Evolutionary conservation across 495 filamentous ascomycete genomes (phyloP).

Genomic region (Penicillium canariense): DNA sequence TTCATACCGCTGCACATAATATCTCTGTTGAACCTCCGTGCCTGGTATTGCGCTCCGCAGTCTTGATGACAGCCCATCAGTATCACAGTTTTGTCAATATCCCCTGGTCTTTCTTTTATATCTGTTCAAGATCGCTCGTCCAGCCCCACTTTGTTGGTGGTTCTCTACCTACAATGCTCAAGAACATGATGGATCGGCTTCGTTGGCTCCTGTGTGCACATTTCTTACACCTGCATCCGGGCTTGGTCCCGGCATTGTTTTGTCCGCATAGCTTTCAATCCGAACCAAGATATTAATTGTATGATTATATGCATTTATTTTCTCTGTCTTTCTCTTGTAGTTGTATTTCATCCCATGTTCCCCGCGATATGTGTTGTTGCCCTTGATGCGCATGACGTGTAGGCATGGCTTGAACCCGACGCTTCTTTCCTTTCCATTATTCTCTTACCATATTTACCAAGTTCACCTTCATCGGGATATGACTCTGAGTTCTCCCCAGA

Average conservation of each 20-base stretch:
- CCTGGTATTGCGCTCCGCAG: conserved; percentile 6
- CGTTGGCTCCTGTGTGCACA: neutral
- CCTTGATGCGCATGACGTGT: neutral
- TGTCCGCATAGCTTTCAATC: conserved; percentile 10
- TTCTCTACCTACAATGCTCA: neutral
- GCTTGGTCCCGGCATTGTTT: conserved; percentile 5
- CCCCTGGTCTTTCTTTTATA: neutral
- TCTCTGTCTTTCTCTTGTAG: neutral
- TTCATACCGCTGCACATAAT: conserved; percentile 29
- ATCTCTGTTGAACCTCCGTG: conserved; percentile 15
- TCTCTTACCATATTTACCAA: too few species aligned
- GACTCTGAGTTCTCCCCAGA: too few species aligned
- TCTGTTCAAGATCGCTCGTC: conserved; percentile 2
- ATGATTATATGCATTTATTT: neutral
- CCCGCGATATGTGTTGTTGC: neutral
- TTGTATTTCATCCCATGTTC: neutral
- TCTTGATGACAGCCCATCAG: conserved; percentile 19
- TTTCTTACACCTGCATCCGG: conserved; percentile 16
- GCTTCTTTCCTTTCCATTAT: too few species aligned
- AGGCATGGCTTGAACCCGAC: too few species aligned
- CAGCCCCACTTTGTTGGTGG: neutral
- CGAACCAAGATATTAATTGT: conserved; percentile 18
- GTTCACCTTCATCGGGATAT: too few species aligned
- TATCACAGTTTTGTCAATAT: conserved; percentile 22
- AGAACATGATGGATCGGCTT: neutral